These are phyloP conservation scores for Magnusiomyces ingens DNA, from an alignment of 1,139 yeast species.

Conservation along the genomic window DNA sequence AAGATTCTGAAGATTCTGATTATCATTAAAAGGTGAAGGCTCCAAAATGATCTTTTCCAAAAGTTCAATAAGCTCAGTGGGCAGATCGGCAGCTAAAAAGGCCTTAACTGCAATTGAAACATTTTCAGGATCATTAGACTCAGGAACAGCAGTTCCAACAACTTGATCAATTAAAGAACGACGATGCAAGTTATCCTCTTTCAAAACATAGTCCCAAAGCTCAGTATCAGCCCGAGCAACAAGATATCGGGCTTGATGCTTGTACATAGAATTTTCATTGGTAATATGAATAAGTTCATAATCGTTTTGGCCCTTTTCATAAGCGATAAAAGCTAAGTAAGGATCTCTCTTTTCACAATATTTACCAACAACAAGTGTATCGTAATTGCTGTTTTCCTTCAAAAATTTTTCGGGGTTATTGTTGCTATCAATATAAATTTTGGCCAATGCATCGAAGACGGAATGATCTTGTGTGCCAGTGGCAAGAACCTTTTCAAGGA, in stretches of 20 bases:
- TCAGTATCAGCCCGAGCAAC: conserved; percentile 74
- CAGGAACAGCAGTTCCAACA: conserved; percentile 95
- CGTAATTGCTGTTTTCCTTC: conserved; percentile 82
- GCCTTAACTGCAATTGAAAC: conserved; percentile 94
- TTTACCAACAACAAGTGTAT: conserved; percentile 90
- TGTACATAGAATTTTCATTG: conserved; percentile 95
- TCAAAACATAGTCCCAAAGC: conserved; percentile 76
- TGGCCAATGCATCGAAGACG: conserved; percentile 89
- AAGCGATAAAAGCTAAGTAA: conserved; percentile 92
- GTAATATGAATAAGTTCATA: conserved; percentile 84
- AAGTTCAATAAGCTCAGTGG: conserved; percentile 86
- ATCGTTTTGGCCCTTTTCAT: conserved; percentile 91
- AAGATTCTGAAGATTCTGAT: conserved; percentile 89
- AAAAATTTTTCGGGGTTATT: conserved; percentile 96
- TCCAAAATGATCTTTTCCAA: conserved; percentile 92
- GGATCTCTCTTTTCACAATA: conserved; percentile 99
- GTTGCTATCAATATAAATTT: conserved; percentile 95
- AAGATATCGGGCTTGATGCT: conserved; percentile 94
- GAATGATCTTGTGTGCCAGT: conserved; percentile 90
- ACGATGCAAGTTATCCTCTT: conserved; percentile 74
- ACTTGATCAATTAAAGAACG: conserved; percentile 89
- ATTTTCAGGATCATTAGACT: conserved; percentile 90
- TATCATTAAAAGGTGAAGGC: conserved; percentile 94
- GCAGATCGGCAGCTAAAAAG: conserved; percentile 91
- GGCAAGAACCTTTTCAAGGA: conserved; percentile 80